Evolutionary conservation across 2,329 filamentous ascomycete genomes (phyloP).

Genomic region (Aspergillus aculeatus): DNA sequence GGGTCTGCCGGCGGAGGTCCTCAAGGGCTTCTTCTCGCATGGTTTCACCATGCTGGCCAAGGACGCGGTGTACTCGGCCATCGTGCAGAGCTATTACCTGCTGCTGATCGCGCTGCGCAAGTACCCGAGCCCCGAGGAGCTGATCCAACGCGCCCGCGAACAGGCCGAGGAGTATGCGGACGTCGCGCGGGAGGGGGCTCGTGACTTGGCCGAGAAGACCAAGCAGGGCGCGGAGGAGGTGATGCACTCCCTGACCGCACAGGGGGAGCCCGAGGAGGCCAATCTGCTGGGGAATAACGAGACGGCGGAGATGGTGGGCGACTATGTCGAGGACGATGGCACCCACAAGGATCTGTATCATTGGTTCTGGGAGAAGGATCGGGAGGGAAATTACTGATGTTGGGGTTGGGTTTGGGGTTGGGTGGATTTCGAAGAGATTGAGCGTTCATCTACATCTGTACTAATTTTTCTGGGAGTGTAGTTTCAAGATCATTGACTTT

Average conservation of each 20-base stretch:
- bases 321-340: slow-evolving; percentile 47
- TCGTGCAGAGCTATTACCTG: slow-evolving; percentile 71
- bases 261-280: neutral
- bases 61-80: slow-evolving; percentile 68
- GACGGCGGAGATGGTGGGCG: slow-evolving; percentile 46
- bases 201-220: slow-evolving; percentile 33
- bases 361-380: slow-evolving; percentile 42
- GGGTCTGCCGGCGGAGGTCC: slow-evolving; percentile 71
- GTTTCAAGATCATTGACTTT: too few species aligned
- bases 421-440: too few species aligned
- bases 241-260: neutral
- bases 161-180: slow-evolving; percentile 44
- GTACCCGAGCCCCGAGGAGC: slow-evolving; percentile 45
- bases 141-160: slow-evolving; percentile 40
- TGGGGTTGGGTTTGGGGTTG: too few species aligned
- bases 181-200: slow-evolving; percentile 40
- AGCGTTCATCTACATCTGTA: neutral
- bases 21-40: slow-evolving; percentile 82
- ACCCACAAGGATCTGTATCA: slow-evolving; percentile 42
- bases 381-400: slow-evolving; percentile 15
- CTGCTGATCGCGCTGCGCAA: slow-evolving; percentile 51
- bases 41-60: slow-evolving; percentile 87
- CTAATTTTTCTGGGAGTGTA: too few species aligned
- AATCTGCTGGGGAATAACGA: slow-evolving; percentile 35
- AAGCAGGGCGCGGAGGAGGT: slow-evolving; percentile 26